Evolutionary conservation across 2,329 filamentous ascomycete genomes (phyloP), one percentile per base, ranked within the genome.

Genomic region (Sphaceloma murrayae): DNA sequence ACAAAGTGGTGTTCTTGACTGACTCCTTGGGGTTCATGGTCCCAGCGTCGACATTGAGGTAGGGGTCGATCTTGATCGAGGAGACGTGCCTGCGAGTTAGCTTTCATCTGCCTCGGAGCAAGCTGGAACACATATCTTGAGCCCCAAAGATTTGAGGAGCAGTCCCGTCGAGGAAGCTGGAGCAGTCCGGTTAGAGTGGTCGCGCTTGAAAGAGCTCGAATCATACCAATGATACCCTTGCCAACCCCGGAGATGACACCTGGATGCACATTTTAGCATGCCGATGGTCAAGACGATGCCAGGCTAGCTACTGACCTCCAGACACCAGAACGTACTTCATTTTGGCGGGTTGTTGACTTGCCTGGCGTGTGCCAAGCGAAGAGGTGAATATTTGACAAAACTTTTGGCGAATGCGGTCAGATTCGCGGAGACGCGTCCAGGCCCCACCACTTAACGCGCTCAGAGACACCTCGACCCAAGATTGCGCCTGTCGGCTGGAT

Each of bases 241-340:
- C 73, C 73, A 56, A 75, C 72, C 49, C 74, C 74, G 53, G 70
- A 74, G 54, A 77, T 77, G 49, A 74, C 70, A 61, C 70, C 69
- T 64, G 52, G 14, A 43, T 32, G 13, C 8, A 9, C 19, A 11
- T 29, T 29, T 31, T 45, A 27, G 51, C 34, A 32, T 34, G 34
- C 8, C 6, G 19, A 38, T 26, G 19, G 11, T 3, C 8, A 4
- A 13, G 29, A 31, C 16, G 11, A 8, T 19, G 11, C 10, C 7
- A 10, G 10, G 4, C 7, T n/a, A 24, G 21, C 26, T 27, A 62
- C 69, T 67, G 64, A 82, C 81, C 82, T 73, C 82, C 82, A 55
- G 80, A 84, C 54, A 86, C 81, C 53, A 86, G 71, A 64, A 87
- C 79, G 72, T 85, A 85, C 69, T 85, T 85, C 82, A 86, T 87